phyloP scores from a whole-genome alignment of 2,329 filamentous ascomycete genomes.

The Chalara sp. region DNA sequence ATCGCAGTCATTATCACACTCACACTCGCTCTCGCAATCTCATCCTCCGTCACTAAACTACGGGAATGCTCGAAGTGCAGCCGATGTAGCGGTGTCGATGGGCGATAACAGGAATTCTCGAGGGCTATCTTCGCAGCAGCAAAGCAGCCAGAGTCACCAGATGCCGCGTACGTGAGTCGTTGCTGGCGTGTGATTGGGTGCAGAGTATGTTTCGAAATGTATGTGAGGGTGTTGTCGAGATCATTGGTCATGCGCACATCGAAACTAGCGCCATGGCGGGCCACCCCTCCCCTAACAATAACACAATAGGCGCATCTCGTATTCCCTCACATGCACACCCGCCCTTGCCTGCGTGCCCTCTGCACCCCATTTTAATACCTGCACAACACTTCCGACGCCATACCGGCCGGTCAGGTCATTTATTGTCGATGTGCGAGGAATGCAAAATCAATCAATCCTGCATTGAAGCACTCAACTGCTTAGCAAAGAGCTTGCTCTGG shows the following conservation, averaged over 20 bases:
- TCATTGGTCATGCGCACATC: slow-evolving; percentile 23
- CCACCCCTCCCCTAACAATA: background rate
- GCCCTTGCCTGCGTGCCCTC: too few relatives aligned
- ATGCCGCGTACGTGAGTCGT: slow-evolving; percentile 21
- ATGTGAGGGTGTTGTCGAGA: slow-evolving; percentile 20
- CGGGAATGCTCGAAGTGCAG: slow-evolving; percentile 14
- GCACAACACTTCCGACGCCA: too few relatives aligned
- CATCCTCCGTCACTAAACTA: slow-evolving; percentile 16
- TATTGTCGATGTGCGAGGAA: too few relatives aligned
- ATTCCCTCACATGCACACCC: background rate
- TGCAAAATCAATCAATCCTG: too few relatives aligned
- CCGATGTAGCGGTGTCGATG: slow-evolving; percentile 16
- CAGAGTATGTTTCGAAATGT: background rate
- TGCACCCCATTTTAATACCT: too few relatives aligned
- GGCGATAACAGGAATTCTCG: slow-evolving; percentile 18
- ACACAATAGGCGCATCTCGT: slow-evolving; percentile 6
- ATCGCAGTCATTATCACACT: background rate
- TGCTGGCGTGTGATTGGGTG: slow-evolving; percentile 15
- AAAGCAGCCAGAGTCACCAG: slow-evolving; percentile 21
- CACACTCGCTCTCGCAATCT: too few relatives aligned
- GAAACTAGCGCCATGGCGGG: slow-evolving; percentile 10
- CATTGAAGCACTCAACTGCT: too few relatives aligned
- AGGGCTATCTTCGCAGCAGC: slow-evolving; percentile 16
- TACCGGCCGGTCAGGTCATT: too few relatives aligned
- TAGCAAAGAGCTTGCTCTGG: too few relatives aligned